Conservation (phyloP, 2,329 filamentous ascomycete genomes). For the Colletotrichum tropicicola region DNA sequence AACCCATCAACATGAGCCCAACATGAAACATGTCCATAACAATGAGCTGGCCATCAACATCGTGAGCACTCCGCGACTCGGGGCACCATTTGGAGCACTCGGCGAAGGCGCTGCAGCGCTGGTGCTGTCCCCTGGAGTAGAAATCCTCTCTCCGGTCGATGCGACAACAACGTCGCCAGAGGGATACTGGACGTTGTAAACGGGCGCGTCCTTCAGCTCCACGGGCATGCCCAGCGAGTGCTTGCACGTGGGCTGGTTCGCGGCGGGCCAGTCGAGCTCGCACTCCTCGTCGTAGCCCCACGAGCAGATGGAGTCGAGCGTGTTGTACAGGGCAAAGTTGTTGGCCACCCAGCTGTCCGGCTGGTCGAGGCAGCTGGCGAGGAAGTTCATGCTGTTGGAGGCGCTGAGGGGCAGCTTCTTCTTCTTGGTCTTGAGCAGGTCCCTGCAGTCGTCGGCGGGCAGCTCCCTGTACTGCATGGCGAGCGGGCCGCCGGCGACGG, state of each 20-base stretch:
- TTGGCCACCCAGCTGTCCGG: conserved; percentile 54
- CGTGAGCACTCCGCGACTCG: neutral
- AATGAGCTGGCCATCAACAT: conserved; percentile 8
- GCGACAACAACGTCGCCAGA: conserved; percentile 52
- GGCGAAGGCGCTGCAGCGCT: conserved; percentile 11
- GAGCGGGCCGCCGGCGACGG: conserved; percentile 56
- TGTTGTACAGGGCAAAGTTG: conserved; percentile 61
- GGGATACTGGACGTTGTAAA: conserved; percentile 58
- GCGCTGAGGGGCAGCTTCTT: conserved; percentile 53
- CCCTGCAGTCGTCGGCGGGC: conserved; percentile 53
- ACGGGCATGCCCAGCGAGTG: conserved; percentile 50
- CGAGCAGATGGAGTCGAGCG: conserved; percentile 57
- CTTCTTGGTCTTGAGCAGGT: conserved; percentile 55
- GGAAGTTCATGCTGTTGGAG: conserved; percentile 62
- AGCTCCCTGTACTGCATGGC: conserved; percentile 57
- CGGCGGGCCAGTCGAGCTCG: conserved; percentile 49
- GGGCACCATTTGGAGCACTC: conserved; percentile 7
- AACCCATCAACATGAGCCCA: neutral
- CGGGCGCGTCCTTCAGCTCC: conserved; percentile 46
- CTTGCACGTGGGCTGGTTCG: conserved; percentile 55
- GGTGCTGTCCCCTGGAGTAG: neutral
- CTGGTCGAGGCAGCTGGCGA: conserved; percentile 53
- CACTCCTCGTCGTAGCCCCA: conserved; percentile 57
- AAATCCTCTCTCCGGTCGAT: conserved; percentile 22
- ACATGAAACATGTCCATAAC: conserved; percentile 11